Evolutionary conservation across 2,329 filamentous ascomycete genomes (phyloP).

Genomic region (Lasiodiplodia sp.): DNA sequence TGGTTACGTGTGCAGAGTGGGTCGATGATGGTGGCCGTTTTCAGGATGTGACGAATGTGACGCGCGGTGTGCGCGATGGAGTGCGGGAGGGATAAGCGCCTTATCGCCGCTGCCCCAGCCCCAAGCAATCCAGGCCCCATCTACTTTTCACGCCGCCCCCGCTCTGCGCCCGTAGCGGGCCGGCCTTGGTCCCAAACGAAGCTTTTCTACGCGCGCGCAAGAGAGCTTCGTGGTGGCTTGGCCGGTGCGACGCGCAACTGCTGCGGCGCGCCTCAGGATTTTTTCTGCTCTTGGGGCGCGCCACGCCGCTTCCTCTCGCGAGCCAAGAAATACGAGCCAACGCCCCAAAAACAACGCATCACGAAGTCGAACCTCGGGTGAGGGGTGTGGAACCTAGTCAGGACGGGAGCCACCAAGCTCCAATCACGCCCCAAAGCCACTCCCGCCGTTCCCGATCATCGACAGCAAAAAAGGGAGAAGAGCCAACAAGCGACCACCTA

Average conservation of each 20-base stretch:
- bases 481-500: not conserved
- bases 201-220: not conserved
- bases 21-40: slow-evolving; percentile 15
- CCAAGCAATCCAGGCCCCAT: not conserved
- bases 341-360: not conserved
- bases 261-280: not conserved
- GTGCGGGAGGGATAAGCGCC: not conserved
- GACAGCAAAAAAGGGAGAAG: not conserved
- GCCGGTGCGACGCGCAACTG: not conserved
- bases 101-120: slow-evolving; percentile 10
- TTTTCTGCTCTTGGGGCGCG: not conserved
- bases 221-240: slow-evolving; percentile 13
- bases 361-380: not conserved
- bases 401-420: not conserved
- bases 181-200: not conserved
- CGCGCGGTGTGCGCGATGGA: slow-evolving; percentile 24
- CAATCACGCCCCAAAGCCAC: not conserved
- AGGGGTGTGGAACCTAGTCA: not conserved
- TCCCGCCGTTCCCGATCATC: slow-evolving; percentile 1
- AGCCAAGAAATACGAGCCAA: not conserved
- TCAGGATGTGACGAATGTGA: slow-evolving; percentile 26
- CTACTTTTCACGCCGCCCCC: not conserved
- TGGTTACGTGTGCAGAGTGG: slow-evolving; percentile 11
- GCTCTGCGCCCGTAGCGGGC: not conserved
- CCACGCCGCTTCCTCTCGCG: not conserved